Evolutionary conservation across 2,329 filamentous ascomycete species (phyloP), one percentile per base, ranked within the genome.

Genomic region (Teratosphaeria destructans): DNA sequence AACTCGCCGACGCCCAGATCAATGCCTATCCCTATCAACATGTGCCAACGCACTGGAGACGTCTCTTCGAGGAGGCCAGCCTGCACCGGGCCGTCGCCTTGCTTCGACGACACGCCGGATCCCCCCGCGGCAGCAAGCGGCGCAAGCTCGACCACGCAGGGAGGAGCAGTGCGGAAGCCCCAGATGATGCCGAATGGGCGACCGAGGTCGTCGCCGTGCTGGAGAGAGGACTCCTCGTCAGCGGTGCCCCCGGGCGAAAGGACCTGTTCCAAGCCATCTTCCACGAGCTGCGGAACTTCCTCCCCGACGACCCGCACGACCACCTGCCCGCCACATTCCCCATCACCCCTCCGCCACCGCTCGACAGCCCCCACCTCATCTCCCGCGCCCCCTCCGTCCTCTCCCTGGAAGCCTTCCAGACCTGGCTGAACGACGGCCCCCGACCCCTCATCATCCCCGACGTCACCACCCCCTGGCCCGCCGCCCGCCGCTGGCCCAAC

Each of bases 161-260:
- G 23, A 19, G 5, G 19, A 23, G 2, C 6, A 5, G 23, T 23
- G 23, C 23, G 16, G n/a, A 10, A 49, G 1, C 8, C 43, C 7
- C 32, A 10, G 10, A 14, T 26, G 52, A 49, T 3, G 53, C 52
- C 12, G 66, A 75, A 35, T 83, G 78, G 73, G 69, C 91, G 3
- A 78, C 82, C 37, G 72, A 78, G 1, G 77, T 88, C 1, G 81
- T 95, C 37, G 79, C 80, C 57, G 75, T 80, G 1, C 79, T 97
- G 1, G 92, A 96, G 67, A 84, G 85, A 71, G 86, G 88, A 0
- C 74, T 95, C 53, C 89, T 95, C 54, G 81, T 91, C 58, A 83
- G 89, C 0, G 89, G 88, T 0, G 87, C 82, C 0, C 82, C 83
- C 1, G 78, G 70, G 1, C 77, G 88, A 59, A 80, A 82, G 7